Percentiles rank a stretch among this genome's conserved stretches.
phyloP scores from a whole-genome alignment of 2,329 filamentous ascomycete genomes.

The Pseudocercospora eumusae region DNA sequence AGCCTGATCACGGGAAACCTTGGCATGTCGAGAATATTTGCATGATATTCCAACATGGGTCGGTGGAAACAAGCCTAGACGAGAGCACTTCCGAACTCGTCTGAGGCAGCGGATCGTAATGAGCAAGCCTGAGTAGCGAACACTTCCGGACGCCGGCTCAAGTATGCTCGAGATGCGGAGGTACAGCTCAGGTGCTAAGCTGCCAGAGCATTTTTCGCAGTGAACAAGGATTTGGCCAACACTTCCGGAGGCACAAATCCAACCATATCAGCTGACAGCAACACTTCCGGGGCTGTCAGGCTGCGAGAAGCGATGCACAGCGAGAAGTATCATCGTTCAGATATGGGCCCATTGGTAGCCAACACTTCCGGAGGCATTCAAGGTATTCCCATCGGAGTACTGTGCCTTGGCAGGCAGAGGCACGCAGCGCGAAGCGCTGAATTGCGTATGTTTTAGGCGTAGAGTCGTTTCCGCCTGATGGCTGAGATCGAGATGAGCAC shows the following conservation, averaged over 20 bases:
- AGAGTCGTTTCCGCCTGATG: not conserved
- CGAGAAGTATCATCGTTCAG: slow-evolving; percentile 2
- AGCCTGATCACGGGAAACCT: not conserved
- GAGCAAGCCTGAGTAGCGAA: not conserved
- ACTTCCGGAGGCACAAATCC: not conserved
- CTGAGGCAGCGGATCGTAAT: not conserved
- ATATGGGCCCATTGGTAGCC: not conserved
- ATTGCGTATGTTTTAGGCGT: not conserved
- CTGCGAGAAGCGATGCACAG: not conserved
- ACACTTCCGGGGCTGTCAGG: slow-evolving; percentile 17
- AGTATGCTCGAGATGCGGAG: not conserved
- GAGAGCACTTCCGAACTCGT: slow-evolving; percentile 8
- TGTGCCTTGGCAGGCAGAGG: not conserved
- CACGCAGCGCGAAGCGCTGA: not conserved
- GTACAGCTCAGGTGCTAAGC: not conserved
- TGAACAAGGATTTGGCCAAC: not conserved
- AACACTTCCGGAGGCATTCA: slow-evolving; percentile 21
- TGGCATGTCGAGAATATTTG: not conserved
- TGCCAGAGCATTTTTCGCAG: not conserved
- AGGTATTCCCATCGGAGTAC: not conserved
- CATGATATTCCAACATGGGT: not conserved
- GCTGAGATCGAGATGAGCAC: slow-evolving; percentile 14
- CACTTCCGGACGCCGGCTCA: not conserved
- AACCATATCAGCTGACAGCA: slow-evolving; percentile 6
- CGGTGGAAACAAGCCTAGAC: not conserved